phyloP scores from a whole-genome alignment of 768 basidiomycete species.

The Mrakia hoshinonis region DNA sequence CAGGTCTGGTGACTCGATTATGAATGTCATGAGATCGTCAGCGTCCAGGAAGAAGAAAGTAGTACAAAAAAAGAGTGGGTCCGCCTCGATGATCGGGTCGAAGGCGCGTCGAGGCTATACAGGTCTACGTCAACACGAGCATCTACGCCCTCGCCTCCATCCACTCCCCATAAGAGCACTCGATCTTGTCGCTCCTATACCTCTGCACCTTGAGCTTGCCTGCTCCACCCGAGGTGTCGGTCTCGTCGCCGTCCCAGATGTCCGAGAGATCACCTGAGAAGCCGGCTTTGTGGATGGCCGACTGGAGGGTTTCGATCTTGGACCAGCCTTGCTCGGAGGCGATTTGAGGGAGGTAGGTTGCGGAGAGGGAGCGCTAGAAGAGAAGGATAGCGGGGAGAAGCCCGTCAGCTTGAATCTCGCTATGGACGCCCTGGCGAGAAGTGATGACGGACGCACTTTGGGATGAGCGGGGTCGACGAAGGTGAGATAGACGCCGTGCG shows the following conservation, averaged over 20 bases:
- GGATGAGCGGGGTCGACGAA: conserved; percentile 43
- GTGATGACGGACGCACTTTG: conserved; percentile 10
- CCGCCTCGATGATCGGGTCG: no score
- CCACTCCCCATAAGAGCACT: conserved; percentile 35
- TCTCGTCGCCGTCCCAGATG: conserved; percentile 34
- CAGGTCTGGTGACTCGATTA: no score
- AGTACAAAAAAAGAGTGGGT: no score
- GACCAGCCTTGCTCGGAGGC: conserved; percentile 86
- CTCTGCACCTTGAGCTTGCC: conserved; percentile 34
- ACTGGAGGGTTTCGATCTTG: conserved; percentile 78
- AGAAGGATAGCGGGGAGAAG: neutral
- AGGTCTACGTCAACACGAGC: neutral
- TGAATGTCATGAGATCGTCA: no score
- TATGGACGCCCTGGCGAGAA: no score
- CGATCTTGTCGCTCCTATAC: conserved; percentile 38
- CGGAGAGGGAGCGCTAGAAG: conserved; percentile 55
- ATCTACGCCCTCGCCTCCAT: conserved; percentile 25
- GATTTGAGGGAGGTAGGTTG: conserved; percentile 89
- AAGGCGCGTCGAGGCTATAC: no score
- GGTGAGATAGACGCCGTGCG: conserved; percentile 81
- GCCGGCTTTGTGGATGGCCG: conserved; percentile 86
- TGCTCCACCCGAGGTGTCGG: neutral
- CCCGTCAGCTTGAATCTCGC: no score
- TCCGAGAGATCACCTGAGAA: conserved; percentile 41
- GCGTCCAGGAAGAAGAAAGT: no score